These are phyloP conservation scores for Fraxinus sp. DNA, from an alignment of 305 asterid genomes.

Conservation along the genomic window DNA sequence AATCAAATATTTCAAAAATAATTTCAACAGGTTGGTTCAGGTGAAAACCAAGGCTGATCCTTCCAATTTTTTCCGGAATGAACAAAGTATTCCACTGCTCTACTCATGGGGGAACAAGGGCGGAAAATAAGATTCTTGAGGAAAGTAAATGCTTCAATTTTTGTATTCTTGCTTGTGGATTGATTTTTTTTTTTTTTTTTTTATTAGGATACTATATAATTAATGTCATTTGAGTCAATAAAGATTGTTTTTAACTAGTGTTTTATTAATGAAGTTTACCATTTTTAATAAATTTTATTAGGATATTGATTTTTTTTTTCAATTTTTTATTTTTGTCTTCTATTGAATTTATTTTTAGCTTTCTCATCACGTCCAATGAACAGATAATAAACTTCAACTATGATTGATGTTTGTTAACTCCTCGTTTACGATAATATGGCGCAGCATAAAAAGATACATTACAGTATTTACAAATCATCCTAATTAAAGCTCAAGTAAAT, in stretches of 20 bases:
- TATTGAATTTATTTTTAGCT: no score
- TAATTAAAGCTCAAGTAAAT: no score
- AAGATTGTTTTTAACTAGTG: background rate
- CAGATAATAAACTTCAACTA: no score
- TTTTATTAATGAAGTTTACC: no score
- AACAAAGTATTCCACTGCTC: constrained; percentile 33
- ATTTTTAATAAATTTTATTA: no score
- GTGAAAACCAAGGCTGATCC: constrained; percentile 38
- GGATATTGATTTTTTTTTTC: background rate
- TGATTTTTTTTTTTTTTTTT: background rate
- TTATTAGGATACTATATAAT: background rate
- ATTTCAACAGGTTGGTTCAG: constrained; percentile 31
- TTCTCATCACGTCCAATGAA: no score
- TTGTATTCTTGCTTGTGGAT: background rate
- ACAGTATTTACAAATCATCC: no score
- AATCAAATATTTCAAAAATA: constrained; percentile 29
- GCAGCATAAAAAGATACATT: no score
- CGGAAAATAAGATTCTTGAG: background rate
- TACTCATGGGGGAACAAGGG: background rate
- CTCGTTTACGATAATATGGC: no score
- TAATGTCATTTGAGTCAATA: background rate
- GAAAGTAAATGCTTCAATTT: background rate
- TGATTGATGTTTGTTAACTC: no score
- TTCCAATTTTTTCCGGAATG: constrained; percentile 29
- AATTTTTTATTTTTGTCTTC: background rate